These are phyloP conservation scores for Mucor indicus DNA, from an alignment of 371 early-diverging fungal species.

Conservation along the genomic window DNA sequence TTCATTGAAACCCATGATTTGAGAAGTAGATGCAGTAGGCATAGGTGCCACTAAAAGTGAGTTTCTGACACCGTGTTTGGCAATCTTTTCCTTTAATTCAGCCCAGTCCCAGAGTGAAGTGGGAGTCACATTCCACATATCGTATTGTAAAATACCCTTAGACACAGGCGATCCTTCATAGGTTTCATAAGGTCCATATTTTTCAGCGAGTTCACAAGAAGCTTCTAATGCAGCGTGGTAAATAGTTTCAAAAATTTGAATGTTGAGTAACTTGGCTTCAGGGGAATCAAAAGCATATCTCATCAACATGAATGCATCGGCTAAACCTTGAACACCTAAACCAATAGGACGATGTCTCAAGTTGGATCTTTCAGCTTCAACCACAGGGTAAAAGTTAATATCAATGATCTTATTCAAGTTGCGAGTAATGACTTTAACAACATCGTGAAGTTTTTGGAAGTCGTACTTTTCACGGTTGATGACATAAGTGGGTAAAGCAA, in stretches of 20 bases:
- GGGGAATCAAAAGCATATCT: constrained; percentile 93
- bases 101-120: constrained; percentile 91
- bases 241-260: constrained; percentile 96
- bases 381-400: constrained; percentile 95
- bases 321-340: constrained; percentile 98
- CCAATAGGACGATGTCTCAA: constrained; percentile 95
- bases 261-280: constrained; percentile 86
- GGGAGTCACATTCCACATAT: constrained; percentile 87
- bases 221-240: constrained; percentile 96
- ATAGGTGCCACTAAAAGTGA: constrained; percentile 95
- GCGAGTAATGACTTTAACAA: constrained; percentile 81
- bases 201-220: constrained; percentile 85
- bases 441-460: constrained; percentile 50
- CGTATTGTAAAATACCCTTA: constrained; percentile 92
- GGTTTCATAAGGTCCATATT: constrained; percentile 84
- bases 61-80: constrained; percentile 91
- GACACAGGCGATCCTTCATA: constrained; percentile 92
- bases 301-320: constrained; percentile 94
- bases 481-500: constrained; percentile 93
- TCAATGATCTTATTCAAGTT: constrained; percentile 98
- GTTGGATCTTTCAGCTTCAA: constrained; percentile 86
- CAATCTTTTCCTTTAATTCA: constrained; percentile 77
- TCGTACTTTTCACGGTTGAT: constrained; percentile 46
- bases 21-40: constrained; percentile 99
- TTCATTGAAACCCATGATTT: constrained; percentile 98